A percentile compares a stretch with the other conserved stretches of the same genome.
Evolutionary conservation across 202 grass and related monocot genomes (phyloP).

Genomic region (Carex arenaria): DNA sequence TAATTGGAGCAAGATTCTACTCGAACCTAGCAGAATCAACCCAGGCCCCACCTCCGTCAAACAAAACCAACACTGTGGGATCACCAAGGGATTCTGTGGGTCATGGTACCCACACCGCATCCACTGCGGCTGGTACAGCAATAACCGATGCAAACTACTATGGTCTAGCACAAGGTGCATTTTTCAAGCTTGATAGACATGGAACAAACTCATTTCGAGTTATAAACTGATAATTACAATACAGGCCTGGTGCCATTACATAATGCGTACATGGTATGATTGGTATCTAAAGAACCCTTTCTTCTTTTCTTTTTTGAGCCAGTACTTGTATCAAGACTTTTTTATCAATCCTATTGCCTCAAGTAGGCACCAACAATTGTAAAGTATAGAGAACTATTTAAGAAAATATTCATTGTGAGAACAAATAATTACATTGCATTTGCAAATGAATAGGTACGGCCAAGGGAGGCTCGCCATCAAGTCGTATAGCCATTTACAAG

Average conservation of each 20-base stretch:
- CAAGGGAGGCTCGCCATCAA: slow-evolving; percentile 61
- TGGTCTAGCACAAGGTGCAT: slow-evolving; percentile 50
- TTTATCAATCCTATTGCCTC: background rate
- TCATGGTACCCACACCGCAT: slow-evolving; percentile 85
- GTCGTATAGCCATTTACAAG: slow-evolving; percentile 72
- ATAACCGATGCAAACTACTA: slow-evolving; percentile 63
- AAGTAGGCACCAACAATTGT: background rate
- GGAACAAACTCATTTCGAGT: background rate
- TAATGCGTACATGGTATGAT: no score
- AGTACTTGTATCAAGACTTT: no score
- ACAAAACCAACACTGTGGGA: background rate
- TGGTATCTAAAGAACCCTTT: no score
- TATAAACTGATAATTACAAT: background rate
- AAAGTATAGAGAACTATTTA: background rate
- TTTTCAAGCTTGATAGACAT: background rate
- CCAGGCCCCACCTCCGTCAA: slow-evolving; percentile 13
- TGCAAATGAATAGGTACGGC: slow-evolving; percentile 28
- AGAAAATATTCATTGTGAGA: background rate
- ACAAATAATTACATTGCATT: background rate
- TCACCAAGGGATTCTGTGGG: slow-evolving; percentile 69
- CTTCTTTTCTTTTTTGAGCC: no score
- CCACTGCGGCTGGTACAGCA: slow-evolving; percentile 60
- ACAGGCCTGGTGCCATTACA: background rate
- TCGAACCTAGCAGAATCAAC: slow-evolving; percentile 32
- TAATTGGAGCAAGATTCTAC: slow-evolving; percentile 91